Percentiles rank a stretch among this genome's conserved stretches.
phyloP scores from a whole-genome alignment of 306 rosid genomes.

The Sindora glabra region DNA sequence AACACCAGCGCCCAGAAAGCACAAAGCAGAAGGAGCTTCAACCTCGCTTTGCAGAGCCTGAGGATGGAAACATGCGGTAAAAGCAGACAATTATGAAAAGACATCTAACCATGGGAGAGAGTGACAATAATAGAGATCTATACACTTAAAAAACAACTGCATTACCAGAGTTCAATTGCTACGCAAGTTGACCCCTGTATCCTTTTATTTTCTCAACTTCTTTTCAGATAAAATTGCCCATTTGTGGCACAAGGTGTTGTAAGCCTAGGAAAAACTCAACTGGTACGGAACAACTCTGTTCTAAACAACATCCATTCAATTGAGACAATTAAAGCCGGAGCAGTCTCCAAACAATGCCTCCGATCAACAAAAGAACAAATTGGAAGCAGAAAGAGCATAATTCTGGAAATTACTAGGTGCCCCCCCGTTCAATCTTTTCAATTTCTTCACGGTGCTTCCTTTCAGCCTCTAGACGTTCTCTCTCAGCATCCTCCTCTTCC shows the following conservation, averaged over 20 bases:
- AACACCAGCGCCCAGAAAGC: too few relatives aligned
- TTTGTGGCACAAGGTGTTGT: slow-evolving; percentile 19
- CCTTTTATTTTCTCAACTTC: slow-evolving; percentile 51
- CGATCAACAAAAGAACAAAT: slow-evolving; percentile 13
- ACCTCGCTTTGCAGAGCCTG: too few relatives aligned
- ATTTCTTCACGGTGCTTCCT: slow-evolving; percentile 60
- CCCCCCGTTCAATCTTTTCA: slow-evolving; percentile 66
- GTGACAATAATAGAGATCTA: too few relatives aligned
- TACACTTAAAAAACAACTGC: too few relatives aligned
- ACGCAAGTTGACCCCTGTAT: slow-evolving; percentile 27
- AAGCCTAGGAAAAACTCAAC: slow-evolving; percentile 27
- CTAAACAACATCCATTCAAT: slow-evolving; percentile 18
- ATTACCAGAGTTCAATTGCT: too few relatives aligned
- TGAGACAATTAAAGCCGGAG: slow-evolving; percentile 15
- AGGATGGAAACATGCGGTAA: too few relatives aligned
- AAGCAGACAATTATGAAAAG: too few relatives aligned
- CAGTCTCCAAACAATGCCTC: slow-evolving; percentile 21
- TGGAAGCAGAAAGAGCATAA: not conserved
- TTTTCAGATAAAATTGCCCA: slow-evolving; percentile 24
- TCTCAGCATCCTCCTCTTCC: slow-evolving; percentile 77
- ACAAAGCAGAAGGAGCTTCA: too few relatives aligned
- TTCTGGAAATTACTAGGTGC: slow-evolving; percentile 18
- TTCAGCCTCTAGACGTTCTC: slow-evolving; percentile 70
- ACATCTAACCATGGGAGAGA: too few relatives aligned
- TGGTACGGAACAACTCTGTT: slow-evolving; percentile 21